Base-by-base conservation (phyloP, 805 yeast genomes). In the Zygosaccharomyces bailii region DNA sequence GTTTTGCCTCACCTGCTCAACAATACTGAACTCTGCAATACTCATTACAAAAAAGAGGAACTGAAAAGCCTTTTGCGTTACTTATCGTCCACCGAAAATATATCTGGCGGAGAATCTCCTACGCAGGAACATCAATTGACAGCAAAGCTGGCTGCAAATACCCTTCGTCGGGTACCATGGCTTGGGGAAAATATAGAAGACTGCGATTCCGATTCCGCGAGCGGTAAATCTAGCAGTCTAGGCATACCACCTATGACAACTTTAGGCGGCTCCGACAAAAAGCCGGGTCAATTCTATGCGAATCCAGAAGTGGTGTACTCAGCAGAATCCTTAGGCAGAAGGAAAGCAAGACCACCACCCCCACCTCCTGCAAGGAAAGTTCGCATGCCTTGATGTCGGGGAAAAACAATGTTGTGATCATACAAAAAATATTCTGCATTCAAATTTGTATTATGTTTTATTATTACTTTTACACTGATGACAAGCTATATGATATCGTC, bases 1-100 rank as follows among this genome's bases (percentile, higher is more conserved):
- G 88, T 89, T 2, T 54, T 91, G 23, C 73, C 79, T 50, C 95
- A 95, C 1, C 65, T 90, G 56, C 63, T 90, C 24, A 69, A 75
- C 46, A 80, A 79, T 53, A 75, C 91, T 1, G 86, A 84, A 54
- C 66, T 88, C 43, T 60, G 72, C 10, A 63, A 65, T 1, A 75
- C 79, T 2, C 70, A 70, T 6, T 86, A 88, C 62, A 83, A 86
- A 54, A 70, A 67, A 14, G 71, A 68, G 0, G 83, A 78, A 41
- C 56, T 90, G 5, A 51, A 64, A 5, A 72, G 74, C 5, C 64
- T 83, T 6, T 66, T 88, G 34, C 60, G 67, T 7, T 74, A 76
- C 54, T 65, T 86, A 36, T 51, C 61, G 11, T 45, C 50, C 9
- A 44, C 51, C 10, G 62, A 60, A 35, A 57, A 56, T 31, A 49